A percentile compares a stretch with the other conserved stretches of the same genome.
phyloP scores from a whole-genome alignment of 1,139 yeast genomes.

The Geotrichum europaeum region DNA sequence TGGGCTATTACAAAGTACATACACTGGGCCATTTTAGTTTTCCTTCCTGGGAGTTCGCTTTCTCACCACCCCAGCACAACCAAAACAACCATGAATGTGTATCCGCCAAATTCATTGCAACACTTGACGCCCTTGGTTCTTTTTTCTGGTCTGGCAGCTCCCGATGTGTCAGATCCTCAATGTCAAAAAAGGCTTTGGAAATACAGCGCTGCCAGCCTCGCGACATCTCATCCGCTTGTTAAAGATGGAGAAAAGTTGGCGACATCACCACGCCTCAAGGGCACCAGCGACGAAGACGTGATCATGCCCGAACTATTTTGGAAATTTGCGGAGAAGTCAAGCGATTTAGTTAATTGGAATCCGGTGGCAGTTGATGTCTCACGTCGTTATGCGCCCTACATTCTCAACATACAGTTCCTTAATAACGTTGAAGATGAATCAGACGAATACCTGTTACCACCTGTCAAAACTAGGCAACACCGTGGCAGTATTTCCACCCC shows the following conservation, averaged over 20 bases:
- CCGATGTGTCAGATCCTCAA: constrained; percentile 3
- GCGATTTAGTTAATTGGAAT: constrained; percentile 12
- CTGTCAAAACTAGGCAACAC: constrained; percentile 6
- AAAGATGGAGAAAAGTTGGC: constrained; percentile 23
- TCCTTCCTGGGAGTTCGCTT: neutral
- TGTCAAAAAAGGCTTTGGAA: constrained; percentile 5
- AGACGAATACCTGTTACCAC: constrained; percentile 15
- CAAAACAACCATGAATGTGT: constrained; percentile 21
- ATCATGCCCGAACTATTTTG: constrained; percentile 18
- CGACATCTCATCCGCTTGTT: constrained; percentile 22
- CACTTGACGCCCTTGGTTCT: constrained; percentile 29
- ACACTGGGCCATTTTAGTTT: neutral
- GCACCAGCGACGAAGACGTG: constrained; percentile 9
- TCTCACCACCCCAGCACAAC: neutral
- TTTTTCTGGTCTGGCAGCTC: constrained; percentile 26
- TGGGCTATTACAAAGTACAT: neutral
- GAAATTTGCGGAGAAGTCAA: constrained; percentile 14
- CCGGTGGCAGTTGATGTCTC: constrained; percentile 14
- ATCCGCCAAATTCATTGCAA: constrained; percentile 24
- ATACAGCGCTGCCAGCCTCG: constrained; percentile 1
- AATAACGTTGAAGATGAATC: constrained; percentile 5
- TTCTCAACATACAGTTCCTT: constrained; percentile 25
- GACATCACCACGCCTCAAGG: constrained; percentile 14
- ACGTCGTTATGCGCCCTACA: constrained; percentile 15
- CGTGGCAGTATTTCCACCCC: neutral